These are phyloP conservation scores for Eucalyptus sp. DNA, from an alignment of 345 rosid genomes.

Conservation along the genomic window DNA sequence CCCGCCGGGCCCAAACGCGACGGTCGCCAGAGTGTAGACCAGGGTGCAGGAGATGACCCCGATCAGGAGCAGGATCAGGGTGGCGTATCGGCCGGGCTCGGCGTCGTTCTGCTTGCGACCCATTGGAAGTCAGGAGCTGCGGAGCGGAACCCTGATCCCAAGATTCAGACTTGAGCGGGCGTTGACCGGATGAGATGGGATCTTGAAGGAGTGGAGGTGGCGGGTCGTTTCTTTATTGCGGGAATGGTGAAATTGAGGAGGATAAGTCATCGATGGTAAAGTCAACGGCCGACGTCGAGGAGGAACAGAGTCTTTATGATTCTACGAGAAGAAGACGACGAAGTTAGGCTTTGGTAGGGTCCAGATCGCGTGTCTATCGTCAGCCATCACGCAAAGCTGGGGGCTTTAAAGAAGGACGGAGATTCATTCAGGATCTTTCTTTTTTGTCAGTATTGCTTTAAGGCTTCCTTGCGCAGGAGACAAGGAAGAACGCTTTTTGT, in stretches of 20 bases:
- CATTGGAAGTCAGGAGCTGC: conserved; percentile 20
- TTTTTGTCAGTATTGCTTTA: not conserved
- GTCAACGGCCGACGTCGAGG: not conserved
- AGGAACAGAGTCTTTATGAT: not conserved
- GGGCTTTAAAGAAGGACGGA: not conserved
- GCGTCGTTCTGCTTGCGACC: conserved; percentile 53
- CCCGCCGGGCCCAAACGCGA: conserved; percentile 15
- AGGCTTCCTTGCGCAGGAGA: not conserved
- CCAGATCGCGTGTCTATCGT: not conserved
- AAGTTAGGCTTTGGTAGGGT: not conserved
- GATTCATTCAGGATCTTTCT: not conserved
- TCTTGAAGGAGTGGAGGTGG: not conserved
- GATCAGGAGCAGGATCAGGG: conserved; percentile 32
- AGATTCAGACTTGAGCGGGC: not conserved
- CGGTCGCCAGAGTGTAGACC: conserved; percentile 59
- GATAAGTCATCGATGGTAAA: not conserved
- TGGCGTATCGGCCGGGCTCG: conserved; percentile 46
- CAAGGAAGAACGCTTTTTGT: not conserved
- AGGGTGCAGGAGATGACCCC: conserved; percentile 49
- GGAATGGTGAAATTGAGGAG: not conserved
- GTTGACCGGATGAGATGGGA: not conserved
- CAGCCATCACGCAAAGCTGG: not conserved
- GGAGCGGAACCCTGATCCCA: not conserved
- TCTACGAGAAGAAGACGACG: not conserved
- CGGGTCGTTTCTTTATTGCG: not conserved